A percentile compares a stretch with the other conserved stretches of the same genome.
Conservation (phyloP, 2,329 filamentous ascomycete species). For the Xylariaceae sp. region DNA sequence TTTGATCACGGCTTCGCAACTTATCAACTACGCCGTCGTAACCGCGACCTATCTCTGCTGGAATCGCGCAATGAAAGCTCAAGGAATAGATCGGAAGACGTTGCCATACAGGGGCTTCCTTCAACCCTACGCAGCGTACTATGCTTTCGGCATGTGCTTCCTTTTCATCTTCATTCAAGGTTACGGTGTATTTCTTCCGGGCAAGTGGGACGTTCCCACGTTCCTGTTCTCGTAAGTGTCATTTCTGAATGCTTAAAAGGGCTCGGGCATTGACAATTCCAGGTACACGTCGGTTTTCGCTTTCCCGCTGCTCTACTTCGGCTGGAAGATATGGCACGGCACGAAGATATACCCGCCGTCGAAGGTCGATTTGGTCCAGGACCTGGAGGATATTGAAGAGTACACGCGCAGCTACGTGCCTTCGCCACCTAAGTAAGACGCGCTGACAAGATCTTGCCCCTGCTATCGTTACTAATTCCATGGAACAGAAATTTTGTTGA, state of each 20-base stretch:
- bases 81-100: slow-evolving; percentile 62
- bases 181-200: slow-evolving; percentile 70
- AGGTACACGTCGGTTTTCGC: slow-evolving; percentile 69
- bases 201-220: slow-evolving; percentile 62
- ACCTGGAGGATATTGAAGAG: slow-evolving; percentile 63
- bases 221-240: slow-evolving; percentile 66
- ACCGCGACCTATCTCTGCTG: slow-evolving; percentile 70
- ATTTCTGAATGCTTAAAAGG: background rate
- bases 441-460: slow-evolving; percentile 17
- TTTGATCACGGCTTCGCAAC: slow-evolving; percentile 65
- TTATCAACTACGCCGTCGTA: slow-evolving; percentile 69
- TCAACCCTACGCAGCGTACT: slow-evolving; percentile 70
- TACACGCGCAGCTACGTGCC: slow-evolving; percentile 60
- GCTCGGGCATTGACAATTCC: background rate
- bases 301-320: slow-evolving; percentile 64
- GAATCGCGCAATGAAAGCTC: slow-evolving; percentile 62
- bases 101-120: slow-evolving; percentile 67
- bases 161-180: slow-evolving; percentile 73
- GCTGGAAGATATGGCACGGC: slow-evolving; percentile 67
- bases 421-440: slow-evolving; percentile 48
- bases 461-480: background rate
- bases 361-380: slow-evolving; percentile 60
- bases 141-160: slow-evolving; percentile 58
- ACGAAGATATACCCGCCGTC: slow-evolving; percentile 54
- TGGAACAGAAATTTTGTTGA: slow-evolving; percentile 18